phyloP scores from a whole-genome alignment of 1,284 basidiomycete genomes.

The Pseudozyma tsukubaensis region DNA sequence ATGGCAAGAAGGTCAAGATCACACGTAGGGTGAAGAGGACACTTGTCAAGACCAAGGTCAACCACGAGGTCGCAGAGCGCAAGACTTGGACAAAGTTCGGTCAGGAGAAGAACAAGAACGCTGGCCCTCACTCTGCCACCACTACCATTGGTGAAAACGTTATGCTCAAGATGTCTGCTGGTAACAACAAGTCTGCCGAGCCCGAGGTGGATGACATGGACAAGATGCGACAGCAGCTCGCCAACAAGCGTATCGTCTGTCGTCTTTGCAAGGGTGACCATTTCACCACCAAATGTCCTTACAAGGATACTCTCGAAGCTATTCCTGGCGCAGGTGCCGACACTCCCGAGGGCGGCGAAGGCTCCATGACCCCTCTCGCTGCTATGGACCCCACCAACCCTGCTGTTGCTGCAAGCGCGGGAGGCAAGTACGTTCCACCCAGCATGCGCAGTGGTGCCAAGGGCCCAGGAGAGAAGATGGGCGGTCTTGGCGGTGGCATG shows the following conservation, averaged over 20 bases:
- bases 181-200: constrained; percentile 73
- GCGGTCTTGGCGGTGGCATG: constrained; percentile 70
- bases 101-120: constrained; percentile 84
- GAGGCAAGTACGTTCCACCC: constrained; percentile 91
- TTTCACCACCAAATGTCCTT: constrained; percentile 98
- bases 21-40: constrained; percentile 88
- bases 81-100: constrained; percentile 96
- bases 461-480: constrained; percentile 83
- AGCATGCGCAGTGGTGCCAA: constrained; percentile 80
- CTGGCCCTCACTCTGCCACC: constrained; percentile 85
- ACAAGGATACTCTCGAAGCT: constrained; percentile 86
- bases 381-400: constrained; percentile 60
- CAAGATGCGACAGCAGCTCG: constrained; percentile 78
- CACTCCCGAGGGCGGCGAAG: constrained; percentile 71
- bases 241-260: constrained; percentile 86
- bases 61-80: constrained; percentile 90
- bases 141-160: constrained; percentile 96
- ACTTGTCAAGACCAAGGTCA: constrained; percentile 90
- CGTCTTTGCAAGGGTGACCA: constrained; percentile 96
- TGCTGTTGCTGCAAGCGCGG: constrained; percentile 65
- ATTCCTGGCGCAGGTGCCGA: constrained; percentile 73
- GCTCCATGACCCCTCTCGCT: constrained; percentile 71
- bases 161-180: constrained; percentile 83
- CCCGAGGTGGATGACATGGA: constrained; percentile 79
- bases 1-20: constrained; percentile 92